These are phyloP conservation scores for Rhipidocladum racemiflorum DNA, from an alignment of 176 grass and related monocot species.

Conservation along the genomic window DNA sequence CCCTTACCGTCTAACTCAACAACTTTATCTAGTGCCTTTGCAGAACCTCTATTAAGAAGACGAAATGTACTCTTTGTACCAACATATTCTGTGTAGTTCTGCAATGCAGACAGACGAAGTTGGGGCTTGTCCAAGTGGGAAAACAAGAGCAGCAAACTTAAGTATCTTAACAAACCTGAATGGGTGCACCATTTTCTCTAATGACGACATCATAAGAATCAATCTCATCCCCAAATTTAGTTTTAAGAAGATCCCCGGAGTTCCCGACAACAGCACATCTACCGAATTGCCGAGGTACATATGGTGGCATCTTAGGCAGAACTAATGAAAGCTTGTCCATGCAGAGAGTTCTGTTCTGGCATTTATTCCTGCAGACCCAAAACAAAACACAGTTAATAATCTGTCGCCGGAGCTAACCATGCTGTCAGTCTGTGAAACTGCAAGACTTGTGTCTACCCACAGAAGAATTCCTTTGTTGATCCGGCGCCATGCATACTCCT, in stretches of 20 bases:
- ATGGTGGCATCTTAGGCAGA: constrained; percentile 73
- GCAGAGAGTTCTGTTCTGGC: constrained; percentile 73
- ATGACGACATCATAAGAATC: constrained; percentile 87
- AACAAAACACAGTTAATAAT: constrained; percentile 30
- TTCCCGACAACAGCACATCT: constrained; percentile 92
- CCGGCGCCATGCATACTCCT: constrained; percentile 92
- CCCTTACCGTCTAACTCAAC: constrained; percentile 81
- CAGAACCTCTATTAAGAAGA: constrained; percentile 96
- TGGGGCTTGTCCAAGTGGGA: constrained; percentile 9
- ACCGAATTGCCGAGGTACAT: constrained; percentile 73
- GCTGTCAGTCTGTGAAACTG: not conserved
- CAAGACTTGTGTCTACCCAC: constrained; percentile 53
- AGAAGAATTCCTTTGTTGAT: constrained; percentile 93
- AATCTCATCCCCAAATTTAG: constrained; percentile 92
- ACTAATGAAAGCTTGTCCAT: constrained; percentile 88
- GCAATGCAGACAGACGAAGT: constrained; percentile 31
- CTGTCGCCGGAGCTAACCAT: constrained; percentile 11
- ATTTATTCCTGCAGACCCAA: constrained; percentile 59
- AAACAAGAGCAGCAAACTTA: constrained; percentile 18
- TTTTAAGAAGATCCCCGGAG: constrained; percentile 96
- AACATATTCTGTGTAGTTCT: constrained; percentile 94
- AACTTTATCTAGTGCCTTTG: constrained; percentile 98
- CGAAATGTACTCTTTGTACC: constrained; percentile 97
- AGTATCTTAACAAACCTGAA: constrained; percentile 60
- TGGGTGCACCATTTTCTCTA: constrained; percentile 90